Evolutionary conservation across 768 basidiomycete species (phyloP).

Genomic region (Hericium rajendrae): DNA sequence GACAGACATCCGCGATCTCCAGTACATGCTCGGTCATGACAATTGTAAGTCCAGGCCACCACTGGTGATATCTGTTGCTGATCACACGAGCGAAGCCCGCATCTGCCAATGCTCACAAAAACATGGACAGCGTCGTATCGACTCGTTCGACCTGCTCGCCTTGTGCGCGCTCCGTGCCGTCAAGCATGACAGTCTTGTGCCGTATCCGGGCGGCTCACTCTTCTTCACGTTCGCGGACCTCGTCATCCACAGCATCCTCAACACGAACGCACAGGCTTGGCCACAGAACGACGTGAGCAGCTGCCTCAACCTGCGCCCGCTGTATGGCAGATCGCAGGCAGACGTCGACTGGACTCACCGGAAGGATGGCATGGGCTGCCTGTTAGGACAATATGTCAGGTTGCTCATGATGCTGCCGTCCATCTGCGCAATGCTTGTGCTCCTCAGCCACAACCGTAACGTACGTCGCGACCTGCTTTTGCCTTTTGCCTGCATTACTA

Average conservation of each 20-base stretch:
- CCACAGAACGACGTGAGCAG: conserved; percentile 56
- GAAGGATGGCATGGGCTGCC: conserved; percentile 54
- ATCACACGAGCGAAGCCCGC: conserved; percentile 1
- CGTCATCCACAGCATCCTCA: conserved; percentile 66
- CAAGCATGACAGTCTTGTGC: conserved; percentile 22
- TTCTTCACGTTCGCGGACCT: conserved; percentile 77
- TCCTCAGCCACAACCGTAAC: conserved; percentile 69
- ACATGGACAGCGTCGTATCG: conserved; percentile 2
- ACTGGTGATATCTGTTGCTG: neutral
- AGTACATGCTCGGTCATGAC: neutral
- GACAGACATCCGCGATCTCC: conserved; percentile 2
- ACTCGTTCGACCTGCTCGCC: conserved; percentile 17
- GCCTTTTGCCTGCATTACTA: neutral
- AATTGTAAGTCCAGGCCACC: conserved; percentile 3
- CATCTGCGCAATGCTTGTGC: conserved; percentile 53
- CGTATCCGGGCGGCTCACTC: conserved; percentile 41
- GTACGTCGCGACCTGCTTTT: conserved; percentile 25
- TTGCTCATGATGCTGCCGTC: conserved; percentile 67
- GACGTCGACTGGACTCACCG: conserved; percentile 40
- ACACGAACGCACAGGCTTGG: conserved; percentile 38
- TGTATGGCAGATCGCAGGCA: conserved; percentile 54
- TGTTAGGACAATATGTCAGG: conserved; percentile 58
- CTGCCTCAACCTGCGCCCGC: conserved; percentile 67
- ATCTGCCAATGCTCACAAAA: conserved; percentile 3
- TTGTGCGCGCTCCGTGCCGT: conserved; percentile 55